Evolutionary conservation across 1,139 yeast genomes (phyloP).

Genomic region (Geotrichum restrictum): DNA sequence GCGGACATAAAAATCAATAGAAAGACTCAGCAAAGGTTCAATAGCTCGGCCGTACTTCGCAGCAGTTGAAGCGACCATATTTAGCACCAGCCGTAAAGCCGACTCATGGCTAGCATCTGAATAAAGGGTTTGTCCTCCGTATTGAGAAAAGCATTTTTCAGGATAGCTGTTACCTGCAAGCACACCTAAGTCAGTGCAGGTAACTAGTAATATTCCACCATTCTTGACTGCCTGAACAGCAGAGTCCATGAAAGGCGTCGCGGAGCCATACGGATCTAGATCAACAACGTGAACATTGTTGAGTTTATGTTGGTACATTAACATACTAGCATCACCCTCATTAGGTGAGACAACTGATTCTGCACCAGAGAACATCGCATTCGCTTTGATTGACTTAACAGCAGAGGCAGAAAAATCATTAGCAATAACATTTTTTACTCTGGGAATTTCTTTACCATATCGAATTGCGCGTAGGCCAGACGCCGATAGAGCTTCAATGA

Average conservation of each 20-base stretch:
- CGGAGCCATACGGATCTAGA: conserved; percentile 96
- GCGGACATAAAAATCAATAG: conserved; percentile 90
- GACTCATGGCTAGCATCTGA: conserved; percentile 89
- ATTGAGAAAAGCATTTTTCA: conserved; percentile 89
- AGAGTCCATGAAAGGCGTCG: conserved; percentile 88
- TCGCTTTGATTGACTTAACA: conserved; percentile 71
- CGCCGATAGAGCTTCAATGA: conserved; percentile 89
- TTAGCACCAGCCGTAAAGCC: conserved; percentile 78
- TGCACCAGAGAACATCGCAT: conserved; percentile 63
- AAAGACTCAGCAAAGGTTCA: conserved; percentile 78
- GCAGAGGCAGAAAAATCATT: conserved; percentile 86
- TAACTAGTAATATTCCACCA: conserved; percentile 79
- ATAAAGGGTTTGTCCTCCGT: conserved; percentile 86
- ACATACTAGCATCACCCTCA: conserved; percentile 82
- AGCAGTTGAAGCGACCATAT: conserved; percentile 73
- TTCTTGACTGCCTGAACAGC: conserved; percentile 79
- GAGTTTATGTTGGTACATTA: conserved; percentile 56
- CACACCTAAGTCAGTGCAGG: conserved; percentile 95
- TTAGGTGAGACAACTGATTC: conserved; percentile 55
- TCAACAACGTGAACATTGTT: conserved; percentile 70
- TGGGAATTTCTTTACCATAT: conserved; percentile 84
- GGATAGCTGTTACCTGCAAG: conserved; percentile 95
- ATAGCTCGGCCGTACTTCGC: conserved; percentile 83
- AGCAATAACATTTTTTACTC: conserved; percentile 68
- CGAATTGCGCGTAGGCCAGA: conserved; percentile 92